Base-by-base conservation (phyloP, 2,329 filamentous ascomycete genomes). In the Pleomassaria siparia region DNA sequence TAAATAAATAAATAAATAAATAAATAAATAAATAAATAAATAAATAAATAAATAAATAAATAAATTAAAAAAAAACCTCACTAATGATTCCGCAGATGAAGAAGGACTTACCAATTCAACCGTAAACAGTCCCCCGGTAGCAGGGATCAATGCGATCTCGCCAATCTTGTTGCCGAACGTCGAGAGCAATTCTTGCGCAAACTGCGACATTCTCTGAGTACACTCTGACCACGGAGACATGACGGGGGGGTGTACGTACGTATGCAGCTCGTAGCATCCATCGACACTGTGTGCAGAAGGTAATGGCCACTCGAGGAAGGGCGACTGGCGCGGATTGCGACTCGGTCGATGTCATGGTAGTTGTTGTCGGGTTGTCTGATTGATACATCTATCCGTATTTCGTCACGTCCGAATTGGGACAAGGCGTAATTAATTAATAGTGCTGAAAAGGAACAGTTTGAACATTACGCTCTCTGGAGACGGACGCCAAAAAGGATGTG, bases 251-350 rank as follows among this genome's bases (percentile, higher is more conserved):
- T 2, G 21, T 28, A 51, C 81, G 59, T 81, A 92, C 89, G 72
- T 94, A 95, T 58, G 89, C 88, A 28, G 90, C 89, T 50, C 90
- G 77, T 10, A 95, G 75, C 82, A 94, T 89, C 90, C 91, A 95
- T 74, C 89, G 88, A 73, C 91, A 96, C 74, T 96, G 90, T 0
- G 89, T 96, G 75, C 91, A 96, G 74, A 89, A 96, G 58, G 87
- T 83, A 63, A 96, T 96, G n/a, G 86, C 85, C 44, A 96, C 80
- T 37, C 90, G 83, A 3, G 91, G 91, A 10, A 88, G 74, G 8
- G 60, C 43, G 2, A 69, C 57, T 13, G 64, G 58, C 0, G 61
- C 56, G 8, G 44, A 42, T 49, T 62, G 55, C 45, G n/a, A n/a
- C n/a, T n/a, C n/a, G n/a, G 45, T 54, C 13, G 63, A 61, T 18